Evolutionary conservation across 75 land plant species (phyloP), one percentile per base, ranked within the genome.

Genomic region (Pinus taeda): DNA sequence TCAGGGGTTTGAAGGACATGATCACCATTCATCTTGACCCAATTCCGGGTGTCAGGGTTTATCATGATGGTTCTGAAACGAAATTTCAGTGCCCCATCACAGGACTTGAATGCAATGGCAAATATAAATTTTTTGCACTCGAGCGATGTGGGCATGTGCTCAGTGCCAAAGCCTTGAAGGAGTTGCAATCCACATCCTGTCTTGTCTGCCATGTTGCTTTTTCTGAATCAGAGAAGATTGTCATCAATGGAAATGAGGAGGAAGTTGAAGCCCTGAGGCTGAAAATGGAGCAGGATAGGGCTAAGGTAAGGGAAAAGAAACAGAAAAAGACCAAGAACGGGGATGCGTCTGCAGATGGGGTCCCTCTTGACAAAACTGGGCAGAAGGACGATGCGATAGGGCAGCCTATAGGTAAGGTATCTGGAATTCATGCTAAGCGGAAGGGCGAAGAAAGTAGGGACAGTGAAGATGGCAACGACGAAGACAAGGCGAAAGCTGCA

Each of bases 41-140:
- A 58, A 88, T 92, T 57, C 94, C 94, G 13, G 92, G 94, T 26
- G 63, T 74, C 13, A 82, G 77, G 20, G 60, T 73, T 3, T 57
- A 11, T 36, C 83, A 83, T 13, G 86, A 83, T n/a, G 79, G 60
- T 6, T 81, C 60, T 22, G 90, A 83, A 59, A 83, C 83, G 59
- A 78, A 88, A 90, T 96, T 92, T 66, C 93, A 96, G 75, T 96
- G 99, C 69, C 99, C 99, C n/a, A 85, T 96, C 57, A 71, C 98
- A 1, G 93, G 99, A 3, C 83, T 88, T 36, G 95, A 94, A 60
- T 86, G 94, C 70, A 96, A 96, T 77, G 99, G 99, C 30, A 96
- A 89, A 79, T 90, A 90, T 42, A 88, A 81, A 74, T 96, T 96
- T 69, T 78, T 87, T 45, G 90, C 89, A 2, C 70, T 96, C 21